These are phyloP conservation scores for Leccinum aurantiacum DNA, from an alignment of 768 basidiomycete species.

Conservation along the genomic window DNA sequence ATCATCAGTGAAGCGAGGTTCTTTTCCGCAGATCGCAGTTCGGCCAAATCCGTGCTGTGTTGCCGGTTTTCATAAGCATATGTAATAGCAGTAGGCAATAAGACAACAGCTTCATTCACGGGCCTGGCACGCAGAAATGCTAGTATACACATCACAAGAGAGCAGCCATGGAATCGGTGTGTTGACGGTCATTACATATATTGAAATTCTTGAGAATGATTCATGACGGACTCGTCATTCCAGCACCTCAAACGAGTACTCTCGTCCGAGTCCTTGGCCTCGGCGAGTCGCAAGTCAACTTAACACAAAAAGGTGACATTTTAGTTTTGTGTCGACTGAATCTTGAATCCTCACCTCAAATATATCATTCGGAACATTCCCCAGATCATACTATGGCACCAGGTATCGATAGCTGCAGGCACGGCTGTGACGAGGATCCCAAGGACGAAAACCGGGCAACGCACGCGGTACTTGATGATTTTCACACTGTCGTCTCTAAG, in stretches of 20 bases:
- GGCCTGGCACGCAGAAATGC: background rate
- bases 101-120: background rate
- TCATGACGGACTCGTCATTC: background rate
- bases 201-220: background rate
- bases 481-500: background rate
- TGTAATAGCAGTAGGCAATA: background rate
- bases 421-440: background rate
- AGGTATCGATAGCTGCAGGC: background rate
- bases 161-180: background rate
- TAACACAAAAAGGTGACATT: background rate
- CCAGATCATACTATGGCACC: background rate
- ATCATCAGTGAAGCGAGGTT: too few species aligned
- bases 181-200: background rate
- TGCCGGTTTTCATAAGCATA: too few species aligned
- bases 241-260: background rate
- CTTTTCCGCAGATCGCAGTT: too few species aligned
- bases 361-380: background rate
- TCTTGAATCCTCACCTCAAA: background rate
- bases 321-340: background rate
- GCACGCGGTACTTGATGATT: background rate
- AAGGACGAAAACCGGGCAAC: background rate
- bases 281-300: background rate
- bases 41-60: too few species aligned
- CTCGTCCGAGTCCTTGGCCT: background rate
- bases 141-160: background rate